A percentile compares a stretch with the other conserved stretches of the same genome.
These are phyloP conservation scores for Hypoxylon rickii DNA, from an alignment of 495 filamentous ascomycete genomes.

Conservation along the genomic window DNA sequence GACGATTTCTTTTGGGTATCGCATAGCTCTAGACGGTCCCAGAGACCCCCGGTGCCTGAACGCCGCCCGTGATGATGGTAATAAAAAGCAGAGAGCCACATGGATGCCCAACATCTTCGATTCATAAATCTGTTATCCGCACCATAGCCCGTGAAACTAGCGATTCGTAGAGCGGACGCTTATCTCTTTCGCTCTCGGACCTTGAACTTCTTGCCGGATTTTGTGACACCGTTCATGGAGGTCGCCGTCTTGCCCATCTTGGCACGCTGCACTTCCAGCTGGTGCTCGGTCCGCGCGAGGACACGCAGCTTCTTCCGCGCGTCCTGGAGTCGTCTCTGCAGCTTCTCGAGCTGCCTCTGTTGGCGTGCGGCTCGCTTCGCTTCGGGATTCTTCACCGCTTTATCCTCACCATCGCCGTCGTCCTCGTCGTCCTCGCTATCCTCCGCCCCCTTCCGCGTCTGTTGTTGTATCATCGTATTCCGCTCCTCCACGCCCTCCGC, in stretches of 20 bases:
- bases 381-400: constrained; percentile 54
- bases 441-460: background rate
- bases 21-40: constrained; percentile 33
- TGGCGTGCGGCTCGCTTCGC: constrained; percentile 51
- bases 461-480: constrained; percentile 9
- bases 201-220: constrained; percentile 82
- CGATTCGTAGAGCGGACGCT: background rate
- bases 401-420: constrained; percentile 51
- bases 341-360: constrained; percentile 50
- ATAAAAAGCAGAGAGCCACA: constrained; percentile 21
- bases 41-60: constrained; percentile 21
- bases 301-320: constrained; percentile 71
- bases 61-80: constrained; percentile 29
- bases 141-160: no score
- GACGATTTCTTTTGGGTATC: constrained; percentile 32
- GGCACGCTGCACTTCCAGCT: constrained; percentile 68
- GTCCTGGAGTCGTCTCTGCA: constrained; percentile 59
- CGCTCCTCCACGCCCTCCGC: constrained; percentile 33
- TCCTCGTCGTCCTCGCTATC: constrained; percentile 15
- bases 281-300: constrained; percentile 71
- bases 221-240: constrained; percentile 73
- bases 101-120: constrained; percentile 6
- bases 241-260: constrained; percentile 72
- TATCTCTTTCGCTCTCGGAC: constrained; percentile 74
- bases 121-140: background rate